These are phyloP conservation scores for Linum trigynum DNA, from an alignment of 345 rosid genomes.

Conservation along the genomic window DNA sequence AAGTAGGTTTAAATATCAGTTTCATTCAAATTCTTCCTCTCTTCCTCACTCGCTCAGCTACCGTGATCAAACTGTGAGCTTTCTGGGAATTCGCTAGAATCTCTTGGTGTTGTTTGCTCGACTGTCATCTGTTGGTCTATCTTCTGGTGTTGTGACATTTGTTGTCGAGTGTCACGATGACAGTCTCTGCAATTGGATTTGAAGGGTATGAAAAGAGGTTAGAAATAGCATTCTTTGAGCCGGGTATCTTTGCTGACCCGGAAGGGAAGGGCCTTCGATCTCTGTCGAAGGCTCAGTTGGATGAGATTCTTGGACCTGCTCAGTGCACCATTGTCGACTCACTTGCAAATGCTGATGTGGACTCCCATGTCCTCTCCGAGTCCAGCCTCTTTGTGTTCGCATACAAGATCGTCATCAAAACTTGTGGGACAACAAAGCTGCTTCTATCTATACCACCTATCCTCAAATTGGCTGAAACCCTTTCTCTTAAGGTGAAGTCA, in stretches of 20 bases:
- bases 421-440: conserved; percentile 79
- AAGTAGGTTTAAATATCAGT: conserved; percentile 12
- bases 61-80: conserved; percentile 1
- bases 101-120: background rate
- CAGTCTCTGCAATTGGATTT: conserved; percentile 70
- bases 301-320: conserved; percentile 57
- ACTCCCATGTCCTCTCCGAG: conserved; percentile 76
- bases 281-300: conserved; percentile 51
- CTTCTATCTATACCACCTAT: conserved; percentile 62
- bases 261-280: conserved; percentile 53
- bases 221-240: conserved; percentile 52
- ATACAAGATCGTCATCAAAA: conserved; percentile 74
- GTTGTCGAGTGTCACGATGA: conserved; percentile 25
- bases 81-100: background rate
- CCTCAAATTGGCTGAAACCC: conserved; percentile 39
- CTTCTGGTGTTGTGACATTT: conserved; percentile 3
- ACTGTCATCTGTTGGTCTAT: conserved; percentile 9
- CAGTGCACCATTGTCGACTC: conserved; percentile 72
- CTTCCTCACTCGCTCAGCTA: conserved; percentile 13
- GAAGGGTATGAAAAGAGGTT: conserved; percentile 94
- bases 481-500: conserved; percentile 40
- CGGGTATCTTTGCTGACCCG: conserved; percentile 52
- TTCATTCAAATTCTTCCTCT: conserved; percentile 16
- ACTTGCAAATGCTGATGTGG: conserved; percentile 44
- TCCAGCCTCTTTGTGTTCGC: conserved; percentile 76